phyloP scores from a whole-genome alignment of 768 basidiomycete genomes.

The Leccinum fibrillosum region DNA sequence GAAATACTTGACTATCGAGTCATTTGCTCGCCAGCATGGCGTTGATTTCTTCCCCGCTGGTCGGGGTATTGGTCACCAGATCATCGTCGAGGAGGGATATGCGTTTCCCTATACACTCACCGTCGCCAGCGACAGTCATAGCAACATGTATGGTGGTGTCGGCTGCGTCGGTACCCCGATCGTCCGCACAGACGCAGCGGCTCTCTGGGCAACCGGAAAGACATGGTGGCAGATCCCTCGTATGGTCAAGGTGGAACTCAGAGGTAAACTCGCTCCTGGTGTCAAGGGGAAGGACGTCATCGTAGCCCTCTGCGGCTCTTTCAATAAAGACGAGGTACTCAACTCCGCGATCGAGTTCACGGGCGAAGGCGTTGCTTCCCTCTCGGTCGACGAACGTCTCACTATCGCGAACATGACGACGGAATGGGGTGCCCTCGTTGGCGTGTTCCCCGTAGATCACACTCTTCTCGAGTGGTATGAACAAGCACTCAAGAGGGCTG shows the following conservation, averaged over 20 bases:
- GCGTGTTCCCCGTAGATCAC: slow-evolving; percentile 91
- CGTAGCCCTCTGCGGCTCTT: slow-evolving; percentile 91
- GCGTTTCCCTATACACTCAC: slow-evolving; percentile 95
- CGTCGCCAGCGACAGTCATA: slow-evolving; percentile 94
- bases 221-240: slow-evolving; percentile 99
- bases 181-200: slow-evolving; percentile 92
- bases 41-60: slow-evolving; percentile 98
- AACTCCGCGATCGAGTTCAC: slow-evolving; percentile 97
- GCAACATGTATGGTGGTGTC: slow-evolving; percentile 99
- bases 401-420: slow-evolving; percentile 99
- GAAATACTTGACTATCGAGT: slow-evolving; percentile 91
- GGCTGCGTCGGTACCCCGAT: slow-evolving; percentile 97
- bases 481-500: slow-evolving; percentile 62
- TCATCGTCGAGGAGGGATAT: slow-evolving; percentile 97
- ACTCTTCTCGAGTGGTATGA: slow-evolving; percentile 87
- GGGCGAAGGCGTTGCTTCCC: slow-evolving; percentile 76
- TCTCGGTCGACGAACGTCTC: slow-evolving; percentile 87
- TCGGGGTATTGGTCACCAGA: slow-evolving; percentile 95
- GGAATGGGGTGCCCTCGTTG: slow-evolving; percentile 97
- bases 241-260: slow-evolving; percentile 92
- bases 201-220: slow-evolving; percentile 95
- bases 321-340: slow-evolving; percentile 94
- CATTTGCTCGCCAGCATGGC: slow-evolving; percentile 78
- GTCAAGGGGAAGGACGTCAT: slow-evolving; percentile 99
- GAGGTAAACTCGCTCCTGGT: slow-evolving; percentile 76